Evolutionary conservation across 108 stramenopile species (phyloP), one percentile per base, ranked within the genome.

Genomic region (Skeletonema costatum): DNA sequence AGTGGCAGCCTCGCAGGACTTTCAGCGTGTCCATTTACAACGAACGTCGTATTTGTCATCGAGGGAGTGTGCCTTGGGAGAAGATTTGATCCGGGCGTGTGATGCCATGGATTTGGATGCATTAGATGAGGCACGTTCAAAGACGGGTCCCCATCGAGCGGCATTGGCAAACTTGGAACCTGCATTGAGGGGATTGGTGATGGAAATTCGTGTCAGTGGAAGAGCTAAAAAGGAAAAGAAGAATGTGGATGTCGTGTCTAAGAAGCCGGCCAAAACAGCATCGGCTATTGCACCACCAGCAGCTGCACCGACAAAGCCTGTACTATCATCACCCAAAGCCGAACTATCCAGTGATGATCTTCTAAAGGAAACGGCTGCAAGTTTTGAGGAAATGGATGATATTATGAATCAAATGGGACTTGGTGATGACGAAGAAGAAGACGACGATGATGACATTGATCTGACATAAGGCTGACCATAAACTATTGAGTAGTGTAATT

Each of bases 21-120:
- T 93, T 71, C 70, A 91, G 71, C 70, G 85, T n/a, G 79, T 89
- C n/a, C 96, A 97, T 76, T 80, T 93, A 33, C 96, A 97, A 81
- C 75, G 85, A 13, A 87, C 88, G 3, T 44, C 79, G 5, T 97
- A 97, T 46, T 64, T 97, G 33, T 59, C 81, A 2, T 88, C 92
- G n/a, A 69, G 91, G 6, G 94, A 97, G 73, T 95, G 96, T 71
- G 91, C 93, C n/a, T 70, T 95, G 65, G 86, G 85, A n/a, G 96
- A 97, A 74, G 93, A 97, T 68, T 83, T 97, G 63, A 87, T 95
- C 51, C 83, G 91, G 38, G 96, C 94, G 10, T 81, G 92, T 58
- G 88, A 89, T 46, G 74, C 44, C 32, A 83, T 93, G 70, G 90
- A 93, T 68, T 46, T 39, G 33, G 90, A 93, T 44, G 92, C 84